Percentiles rank a stretch among this genome's conserved stretches.
Evolutionary conservation across 2,329 filamentous ascomycete genomes (phyloP).

Genomic region (Fusarium acutatum): DNA sequence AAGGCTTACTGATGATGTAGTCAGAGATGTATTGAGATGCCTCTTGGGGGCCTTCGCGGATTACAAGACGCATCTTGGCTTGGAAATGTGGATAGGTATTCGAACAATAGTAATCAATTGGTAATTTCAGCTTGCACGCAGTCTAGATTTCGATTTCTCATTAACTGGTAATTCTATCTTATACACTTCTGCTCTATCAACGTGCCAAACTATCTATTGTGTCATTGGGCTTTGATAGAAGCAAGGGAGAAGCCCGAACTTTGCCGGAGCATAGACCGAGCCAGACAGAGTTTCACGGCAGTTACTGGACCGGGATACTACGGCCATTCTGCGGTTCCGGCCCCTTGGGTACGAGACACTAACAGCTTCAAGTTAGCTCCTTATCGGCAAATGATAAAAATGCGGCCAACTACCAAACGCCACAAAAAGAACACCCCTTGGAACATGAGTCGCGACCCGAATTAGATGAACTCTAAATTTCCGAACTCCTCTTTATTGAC

Average conservation of each 20-base stretch:
- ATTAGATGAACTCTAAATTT: neutral
- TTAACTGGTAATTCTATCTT: neutral
- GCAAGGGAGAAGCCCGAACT: neutral
- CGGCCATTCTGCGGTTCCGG: neutral
- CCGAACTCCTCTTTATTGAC: neutral
- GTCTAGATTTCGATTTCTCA: neutral
- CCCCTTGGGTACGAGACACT: neutral
- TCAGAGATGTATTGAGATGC: slow-evolving; percentile 9
- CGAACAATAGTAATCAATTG: neutral
- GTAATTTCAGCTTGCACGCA: neutral
- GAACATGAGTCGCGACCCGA: neutral
- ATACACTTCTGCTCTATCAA: neutral
- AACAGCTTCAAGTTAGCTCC: neutral
- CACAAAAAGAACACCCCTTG: neutral
- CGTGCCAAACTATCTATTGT: neutral
- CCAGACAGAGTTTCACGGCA: neutral
- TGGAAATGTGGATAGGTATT: neutral
- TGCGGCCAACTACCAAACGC: neutral
- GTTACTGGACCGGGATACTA: neutral
- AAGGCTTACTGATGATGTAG: slow-evolving; percentile 9
- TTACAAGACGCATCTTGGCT: slow-evolving; percentile 3
- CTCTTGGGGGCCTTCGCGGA: slow-evolving; percentile 1
- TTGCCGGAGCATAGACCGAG: neutral
- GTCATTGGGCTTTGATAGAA: neutral
- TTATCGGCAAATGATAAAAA: neutral